These are phyloP conservation scores for Gossypium stocksii DNA, from an alignment of 345 rosid genomes.

Conservation along the genomic window DNA sequence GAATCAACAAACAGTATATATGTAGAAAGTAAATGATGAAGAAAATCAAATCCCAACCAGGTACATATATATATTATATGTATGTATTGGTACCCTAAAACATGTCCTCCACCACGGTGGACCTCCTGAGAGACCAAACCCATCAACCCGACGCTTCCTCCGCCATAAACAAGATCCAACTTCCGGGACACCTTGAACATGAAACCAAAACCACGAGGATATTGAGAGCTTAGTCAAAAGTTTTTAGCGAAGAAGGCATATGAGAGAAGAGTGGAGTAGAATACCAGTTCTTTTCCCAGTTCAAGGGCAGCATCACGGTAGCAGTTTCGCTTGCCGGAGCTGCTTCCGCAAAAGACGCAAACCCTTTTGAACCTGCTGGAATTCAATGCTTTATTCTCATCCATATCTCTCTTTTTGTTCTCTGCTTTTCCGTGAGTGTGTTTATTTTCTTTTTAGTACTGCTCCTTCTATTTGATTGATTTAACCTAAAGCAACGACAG, in stretches of 20 bases:
- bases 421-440: background rate
- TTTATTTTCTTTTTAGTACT: background rate
- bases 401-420: slow-evolving; percentile 16
- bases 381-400: slow-evolving; percentile 22
- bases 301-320: slow-evolving; percentile 80
- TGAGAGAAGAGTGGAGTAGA: background rate
- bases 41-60: background rate
- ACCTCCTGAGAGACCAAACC: slow-evolving; percentile 67
- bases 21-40: background rate
- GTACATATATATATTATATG: background rate
- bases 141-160: slow-evolving; percentile 73
- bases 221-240: background rate
- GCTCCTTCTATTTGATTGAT: slow-evolving; percentile 3
- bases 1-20: background rate
- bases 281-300: slow-evolving; percentile 76
- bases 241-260: background rate
- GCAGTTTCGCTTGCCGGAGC: slow-evolving; percentile 61
- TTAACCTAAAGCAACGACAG: slow-evolving; percentile 6
- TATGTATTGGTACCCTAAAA: slow-evolving; percentile 45
- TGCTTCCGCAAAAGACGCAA: slow-evolving; percentile 93
- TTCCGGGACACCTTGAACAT: slow-evolving; percentile 42
- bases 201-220: background rate
- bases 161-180: slow-evolving; percentile 69
- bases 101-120: slow-evolving; percentile 62
- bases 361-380: slow-evolving; percentile 64